These are phyloP conservation scores for Globisporangium nagaii DNA, from an alignment of 352 stramenopile genomes.

Conservation along the genomic window DNA sequence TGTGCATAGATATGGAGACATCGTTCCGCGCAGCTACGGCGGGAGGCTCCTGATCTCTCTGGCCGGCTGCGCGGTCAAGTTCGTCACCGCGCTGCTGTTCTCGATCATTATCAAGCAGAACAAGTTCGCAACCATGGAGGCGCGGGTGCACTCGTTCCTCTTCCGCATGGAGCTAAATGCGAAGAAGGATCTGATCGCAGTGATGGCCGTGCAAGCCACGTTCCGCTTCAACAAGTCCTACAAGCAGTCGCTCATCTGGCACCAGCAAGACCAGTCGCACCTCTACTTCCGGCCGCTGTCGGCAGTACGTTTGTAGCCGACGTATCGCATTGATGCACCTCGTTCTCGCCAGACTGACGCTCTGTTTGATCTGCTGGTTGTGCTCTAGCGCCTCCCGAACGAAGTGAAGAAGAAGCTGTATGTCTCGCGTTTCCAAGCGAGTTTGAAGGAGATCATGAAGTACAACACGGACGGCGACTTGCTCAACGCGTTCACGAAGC, in stretches of 20 bases:
- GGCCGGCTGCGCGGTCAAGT: conserved; percentile 23
- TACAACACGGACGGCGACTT: conserved; percentile 70
- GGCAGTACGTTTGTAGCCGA: conserved; percentile 26
- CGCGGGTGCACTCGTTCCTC: conserved; percentile 57
- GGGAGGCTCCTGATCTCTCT: conserved; percentile 25
- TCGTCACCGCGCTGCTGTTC: conserved; percentile 42
- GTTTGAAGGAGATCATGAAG: conserved; percentile 71
- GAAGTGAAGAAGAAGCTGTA: conserved; percentile 78
- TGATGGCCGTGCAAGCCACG: conserved; percentile 64
- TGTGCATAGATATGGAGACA: conserved; percentile 41
- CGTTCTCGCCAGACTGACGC: too few relatives aligned
- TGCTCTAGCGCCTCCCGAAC: conserved; percentile 41
- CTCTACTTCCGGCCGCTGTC: conserved; percentile 59
- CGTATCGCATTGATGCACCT: too few relatives aligned
- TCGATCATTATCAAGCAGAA: conserved; percentile 63
- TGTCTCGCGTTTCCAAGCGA: conserved; percentile 55
- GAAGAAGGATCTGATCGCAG: conserved; percentile 57
- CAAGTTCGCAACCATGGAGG: conserved; percentile 55
- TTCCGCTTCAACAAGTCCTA: conserved; percentile 69
- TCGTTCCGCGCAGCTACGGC: conserved; percentile 20
- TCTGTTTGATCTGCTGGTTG: not conserved
- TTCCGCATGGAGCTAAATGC: conserved; percentile 52
- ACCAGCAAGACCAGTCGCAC: conserved; percentile 40
- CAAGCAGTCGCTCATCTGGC: conserved; percentile 55
- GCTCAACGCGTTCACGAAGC: conserved; percentile 61